A percentile compares a stretch with the other conserved stretches of the same genome.
Evolutionary conservation across 169 alveolate genomes (phyloP).

Genomic region (Eimeria praecox): DNA sequence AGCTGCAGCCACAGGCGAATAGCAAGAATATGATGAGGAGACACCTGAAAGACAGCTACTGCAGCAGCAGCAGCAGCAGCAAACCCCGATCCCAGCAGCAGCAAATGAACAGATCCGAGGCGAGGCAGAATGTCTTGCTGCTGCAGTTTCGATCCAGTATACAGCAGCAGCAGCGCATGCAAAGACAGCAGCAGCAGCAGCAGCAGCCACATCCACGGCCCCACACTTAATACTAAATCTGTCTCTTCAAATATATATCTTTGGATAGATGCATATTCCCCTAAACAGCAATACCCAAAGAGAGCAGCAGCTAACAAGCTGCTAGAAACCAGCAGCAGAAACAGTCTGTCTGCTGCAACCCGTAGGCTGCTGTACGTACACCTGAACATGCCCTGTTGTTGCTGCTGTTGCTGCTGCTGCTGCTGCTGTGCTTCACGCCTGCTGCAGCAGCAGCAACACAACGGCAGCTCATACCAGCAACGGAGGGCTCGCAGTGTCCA

Average conservation of each 20-base stretch:
- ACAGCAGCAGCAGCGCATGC: too few species aligned
- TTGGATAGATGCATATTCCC: not conserved
- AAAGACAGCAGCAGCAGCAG: too few species aligned
- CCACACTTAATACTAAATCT: too few species aligned
- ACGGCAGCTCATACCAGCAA: constrained; percentile 48
- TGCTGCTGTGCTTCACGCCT: not conserved
- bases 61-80: constrained; percentile 6
- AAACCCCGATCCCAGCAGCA: not conserved
- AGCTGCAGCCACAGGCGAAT: constrained; percentile 44
- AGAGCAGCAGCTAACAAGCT: constrained; percentile 27
- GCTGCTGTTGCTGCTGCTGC: constrained; percentile 56
- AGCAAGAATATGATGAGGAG: not conserved
- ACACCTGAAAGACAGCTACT: not conserved
- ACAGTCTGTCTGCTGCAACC: not conserved
- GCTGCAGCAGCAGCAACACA: constrained; percentile 42
- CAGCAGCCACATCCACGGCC: too few species aligned
- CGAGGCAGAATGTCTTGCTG: not conserved
- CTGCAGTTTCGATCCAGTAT: not conserved
- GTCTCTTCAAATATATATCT: too few species aligned
- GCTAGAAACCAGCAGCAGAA: constrained; percentile 10
- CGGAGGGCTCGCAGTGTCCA: constrained; percentile 32
- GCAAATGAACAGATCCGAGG: not conserved
- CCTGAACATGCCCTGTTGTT: not conserved
- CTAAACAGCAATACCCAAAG: not conserved
- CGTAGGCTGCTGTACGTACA: not conserved